Evolutionary conservation across 768 basidiomycete genomes (phyloP).

Genomic region (Cystofilobasidium capitatum): DNA sequence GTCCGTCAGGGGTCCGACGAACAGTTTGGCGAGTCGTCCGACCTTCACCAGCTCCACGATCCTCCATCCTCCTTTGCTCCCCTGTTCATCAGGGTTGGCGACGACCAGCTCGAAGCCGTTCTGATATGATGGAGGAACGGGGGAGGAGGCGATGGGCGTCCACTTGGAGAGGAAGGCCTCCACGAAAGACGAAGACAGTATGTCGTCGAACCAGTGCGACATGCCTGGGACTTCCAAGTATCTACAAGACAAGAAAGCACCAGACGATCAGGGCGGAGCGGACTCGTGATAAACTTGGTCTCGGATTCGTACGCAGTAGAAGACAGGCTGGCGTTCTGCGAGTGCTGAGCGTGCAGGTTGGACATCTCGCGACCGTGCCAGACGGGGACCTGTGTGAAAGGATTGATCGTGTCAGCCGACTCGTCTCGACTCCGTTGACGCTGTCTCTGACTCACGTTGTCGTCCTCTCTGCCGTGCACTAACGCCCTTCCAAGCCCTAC

Average conservation of each 20-base stretch:
- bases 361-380: conserved; percentile 64
- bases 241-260: conserved; percentile 36
- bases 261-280: not conserved
- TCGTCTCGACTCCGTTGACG: not conserved
- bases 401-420: too few species aligned
- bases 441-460: conserved; percentile 48
- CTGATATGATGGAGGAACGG: conserved; percentile 25
- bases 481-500: conserved; percentile 60
- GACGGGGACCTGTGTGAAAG: conserved; percentile 49
- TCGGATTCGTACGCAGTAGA: not conserved
- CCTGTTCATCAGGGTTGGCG: conserved; percentile 57
- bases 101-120: conserved; percentile 61
- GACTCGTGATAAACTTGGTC: not conserved
- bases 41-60: conserved; percentile 54
- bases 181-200: conserved; percentile 52
- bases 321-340: conserved; percentile 21
- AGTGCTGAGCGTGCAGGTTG: conserved; percentile 29
- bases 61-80: conserved; percentile 60
- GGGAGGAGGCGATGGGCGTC: conserved; percentile 5
- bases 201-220: conserved; percentile 60
- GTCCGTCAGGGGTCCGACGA: too few species aligned
- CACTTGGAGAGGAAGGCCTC: conserved; percentile 49
- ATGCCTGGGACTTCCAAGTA: conserved; percentile 54
- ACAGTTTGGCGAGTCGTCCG: conserved; percentile 51
- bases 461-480: conserved; percentile 64